Evolutionary conservation across 192 early-diverging fungal species (phyloP).

Genomic region (Coemansia sp.): DNA sequence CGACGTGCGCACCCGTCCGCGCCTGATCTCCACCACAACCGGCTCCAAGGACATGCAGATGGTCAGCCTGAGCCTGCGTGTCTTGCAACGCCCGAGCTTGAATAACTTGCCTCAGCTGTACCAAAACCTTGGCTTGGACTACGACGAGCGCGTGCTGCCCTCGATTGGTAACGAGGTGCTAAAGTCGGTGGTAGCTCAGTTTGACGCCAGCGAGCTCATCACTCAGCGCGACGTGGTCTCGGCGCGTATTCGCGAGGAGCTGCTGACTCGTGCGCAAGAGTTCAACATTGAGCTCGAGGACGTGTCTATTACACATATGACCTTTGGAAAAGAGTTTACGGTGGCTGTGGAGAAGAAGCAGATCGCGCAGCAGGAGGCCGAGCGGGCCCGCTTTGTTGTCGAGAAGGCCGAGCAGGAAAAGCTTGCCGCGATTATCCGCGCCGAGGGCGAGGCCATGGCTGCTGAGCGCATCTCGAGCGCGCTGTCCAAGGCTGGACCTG

Average conservation of each 20-base stretch:
- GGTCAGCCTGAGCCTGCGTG: constrained; percentile 90
- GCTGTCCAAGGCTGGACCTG: constrained; percentile 87
- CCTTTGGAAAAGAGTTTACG: constrained; percentile 98
- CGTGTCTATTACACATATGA: constrained; percentile 98
- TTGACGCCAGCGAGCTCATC: constrained; percentile 95
- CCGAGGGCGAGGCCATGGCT: constrained; percentile 94
- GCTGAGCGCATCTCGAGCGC: constrained; percentile 90
- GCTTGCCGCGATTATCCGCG: constrained; percentile 92
- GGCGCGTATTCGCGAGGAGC: constrained; percentile 85
- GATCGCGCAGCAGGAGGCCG: constrained; percentile 99
- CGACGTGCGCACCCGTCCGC: constrained; percentile 92
- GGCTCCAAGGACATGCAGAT: constrained; percentile 99
- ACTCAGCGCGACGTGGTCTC: constrained; percentile 97
- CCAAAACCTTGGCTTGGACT: constrained; percentile 89
- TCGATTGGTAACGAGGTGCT: constrained; percentile 99
- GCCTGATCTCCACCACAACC: constrained; percentile 98
- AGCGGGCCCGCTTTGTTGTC: constrained; percentile 96
- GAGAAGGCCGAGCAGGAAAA: constrained; percentile 99
- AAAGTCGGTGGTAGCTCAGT: constrained; percentile 97
- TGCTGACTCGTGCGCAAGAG: constrained; percentile 87
- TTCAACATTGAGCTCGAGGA: constrained; percentile 97
- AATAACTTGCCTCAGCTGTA: constrained; percentile 77
- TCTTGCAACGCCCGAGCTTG: constrained; percentile 84
- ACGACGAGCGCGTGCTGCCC: constrained; percentile 96
- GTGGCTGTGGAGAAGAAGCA: constrained; percentile 98